These are phyloP conservation scores for Postia placenta DNA, from an alignment of 768 basidiomycete species.

Conservation along the genomic window DNA sequence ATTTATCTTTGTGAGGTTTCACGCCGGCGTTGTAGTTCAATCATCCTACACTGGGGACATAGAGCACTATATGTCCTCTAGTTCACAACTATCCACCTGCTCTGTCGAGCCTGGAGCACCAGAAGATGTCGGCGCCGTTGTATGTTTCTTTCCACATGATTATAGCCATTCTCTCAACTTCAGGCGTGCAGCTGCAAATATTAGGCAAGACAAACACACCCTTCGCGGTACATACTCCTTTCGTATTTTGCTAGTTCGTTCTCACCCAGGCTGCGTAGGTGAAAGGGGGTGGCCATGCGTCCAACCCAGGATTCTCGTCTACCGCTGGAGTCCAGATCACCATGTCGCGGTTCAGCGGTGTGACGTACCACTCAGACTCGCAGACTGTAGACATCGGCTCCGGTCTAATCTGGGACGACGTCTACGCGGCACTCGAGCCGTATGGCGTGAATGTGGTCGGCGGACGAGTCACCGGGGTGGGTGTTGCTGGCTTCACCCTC, in stretches of 20 bases:
- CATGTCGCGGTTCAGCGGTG: slow-evolving; percentile 25
- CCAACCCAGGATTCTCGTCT: slow-evolving; percentile 30
- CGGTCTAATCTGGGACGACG: no score
- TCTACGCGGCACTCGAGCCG: slow-evolving; percentile 47
- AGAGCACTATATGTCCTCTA: slow-evolving; percentile 47
- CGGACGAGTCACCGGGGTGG: slow-evolving; percentile 45
- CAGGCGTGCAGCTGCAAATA: slow-evolving; percentile 37
- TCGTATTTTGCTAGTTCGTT: not conserved
- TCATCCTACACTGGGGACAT: not conserved
- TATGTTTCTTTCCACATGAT: slow-evolving; percentile 23
- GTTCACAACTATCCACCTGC: slow-evolving; percentile 39
- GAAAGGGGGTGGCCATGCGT: slow-evolving; percentile 29
- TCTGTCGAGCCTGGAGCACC: slow-evolving; percentile 53
- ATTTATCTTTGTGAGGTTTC: no score
- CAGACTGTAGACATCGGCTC: slow-evolving; percentile 26
- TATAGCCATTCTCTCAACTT: not conserved
- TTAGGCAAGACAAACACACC: slow-evolving; percentile 38
- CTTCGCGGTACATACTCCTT: slow-evolving; percentile 41
- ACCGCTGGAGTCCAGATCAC: slow-evolving; percentile 29
- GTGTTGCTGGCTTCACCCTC: slow-evolving; percentile 29
- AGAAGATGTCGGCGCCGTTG: slow-evolving; percentile 44
- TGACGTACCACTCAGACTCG: slow-evolving; percentile 16
- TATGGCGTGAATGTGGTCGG: slow-evolving; percentile 50
- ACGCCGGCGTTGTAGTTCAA: not conserved
- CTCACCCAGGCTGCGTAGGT: slow-evolving; percentile 16